Evolutionary conservation across 2,329 filamentous ascomycete species (phyloP), one percentile per base, ranked within the genome.

Genomic region (Orbilia ellipsospora): DNA sequence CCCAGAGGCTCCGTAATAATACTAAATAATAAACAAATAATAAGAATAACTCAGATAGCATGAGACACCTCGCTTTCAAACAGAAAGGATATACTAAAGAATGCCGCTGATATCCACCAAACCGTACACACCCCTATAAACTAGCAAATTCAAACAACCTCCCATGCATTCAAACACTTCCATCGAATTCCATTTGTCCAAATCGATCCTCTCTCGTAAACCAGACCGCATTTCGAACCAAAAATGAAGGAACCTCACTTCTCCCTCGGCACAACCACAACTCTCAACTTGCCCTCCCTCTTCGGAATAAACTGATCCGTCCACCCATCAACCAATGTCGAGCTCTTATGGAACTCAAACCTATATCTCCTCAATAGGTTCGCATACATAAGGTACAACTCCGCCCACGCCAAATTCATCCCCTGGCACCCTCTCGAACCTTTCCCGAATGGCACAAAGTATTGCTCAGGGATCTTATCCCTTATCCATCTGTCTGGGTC

Each of bases 401-500:
- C 82, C 16, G 80, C 80, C 75, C 78, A 80, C 1, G 81, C 81
- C 10, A 82, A 77, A 73, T 82, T 82, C 20, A 79, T 75, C 26
- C 83, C 83, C 10, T 84, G 77, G 77, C 83, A 84, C 64, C 78
- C 81, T 52, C 79, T 55, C 8, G 78, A 73, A 1, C 79, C 79
- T 12, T 66, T 77, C 7, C 62, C 57, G 20, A 78, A 78, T n/a
- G 77, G 57, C 1, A 78, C 73, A 16, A 78, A 70, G 18, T 69
- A 73, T 42, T 44, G 52, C n/a, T 78, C 73, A 2, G 68, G 77
- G n/a, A 75, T 69, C 56, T 73, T 77, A 16, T 65, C 62, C 15
- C 60, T 28, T 52, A 75, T 64, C 72, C 72, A 75, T 6, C 72
- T 59, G 18, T 65, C 59, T 0, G 72, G 72, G 16, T 60, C 48